A percentile compares a stretch with the other conserved stretches of the same genome.
phyloP scores from a whole-genome alignment of 805 yeast species.

The Sugiyamaella chiloensis region DNA sequence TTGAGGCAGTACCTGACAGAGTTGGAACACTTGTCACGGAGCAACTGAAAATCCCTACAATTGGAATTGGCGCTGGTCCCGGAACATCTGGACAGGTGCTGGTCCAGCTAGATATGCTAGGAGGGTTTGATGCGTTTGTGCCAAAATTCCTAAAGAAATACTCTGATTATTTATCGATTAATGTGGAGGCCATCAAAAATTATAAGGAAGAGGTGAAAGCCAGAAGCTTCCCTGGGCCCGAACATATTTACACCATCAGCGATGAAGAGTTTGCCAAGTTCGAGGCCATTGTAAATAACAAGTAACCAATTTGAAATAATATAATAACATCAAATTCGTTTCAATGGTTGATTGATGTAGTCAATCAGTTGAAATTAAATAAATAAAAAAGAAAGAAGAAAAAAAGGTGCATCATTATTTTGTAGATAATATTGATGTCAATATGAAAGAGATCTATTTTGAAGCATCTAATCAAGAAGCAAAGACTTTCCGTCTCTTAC shows the following conservation, averaged over 20 bases:
- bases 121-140: conserved; percentile 49
- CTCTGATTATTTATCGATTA: conserved; percentile 46
- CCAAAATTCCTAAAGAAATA: conserved; percentile 80
- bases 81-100: conserved; percentile 83
- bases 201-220: conserved; percentile 61
- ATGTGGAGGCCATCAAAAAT: conserved; percentile 48
- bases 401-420: too few relatives aligned
- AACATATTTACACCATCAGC: conserved; percentile 69
- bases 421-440: too few relatives aligned
- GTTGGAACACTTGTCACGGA: conserved; percentile 65
- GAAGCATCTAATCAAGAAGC: conserved; percentile 26
- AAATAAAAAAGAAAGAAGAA: too few relatives aligned
- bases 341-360: too few relatives aligned
- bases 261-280: conserved; percentile 55
- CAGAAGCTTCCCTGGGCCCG: conserved; percentile 56
- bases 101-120: conserved; percentile 80
- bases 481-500: conserved; percentile 35
- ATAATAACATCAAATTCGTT: too few relatives aligned
- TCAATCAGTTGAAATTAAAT: too few relatives aligned
- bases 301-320: too few relatives aligned
- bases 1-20: conserved; percentile 83
- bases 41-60: conserved; percentile 66
- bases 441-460: too few relatives aligned
- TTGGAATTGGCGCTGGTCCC: conserved; percentile 95
- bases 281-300: conserved; percentile 20